These are phyloP conservation scores for Colletotrichum lentis DNA, from an alignment of 2,329 filamentous ascomycete genomes.

Conservation along the genomic window DNA sequence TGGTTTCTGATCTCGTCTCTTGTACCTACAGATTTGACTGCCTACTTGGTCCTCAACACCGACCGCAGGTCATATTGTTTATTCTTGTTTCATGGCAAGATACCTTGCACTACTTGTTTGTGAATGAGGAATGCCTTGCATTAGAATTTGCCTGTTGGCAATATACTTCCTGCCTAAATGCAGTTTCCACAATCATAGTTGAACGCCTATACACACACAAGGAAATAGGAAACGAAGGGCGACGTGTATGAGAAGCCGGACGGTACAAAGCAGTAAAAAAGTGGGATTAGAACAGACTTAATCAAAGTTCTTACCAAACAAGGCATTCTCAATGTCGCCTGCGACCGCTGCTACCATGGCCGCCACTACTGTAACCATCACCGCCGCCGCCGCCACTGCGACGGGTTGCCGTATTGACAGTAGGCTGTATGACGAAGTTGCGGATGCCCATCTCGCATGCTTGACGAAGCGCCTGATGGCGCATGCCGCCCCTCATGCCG, in stretches of 20 bases:
- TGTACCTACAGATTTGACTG: neutral
- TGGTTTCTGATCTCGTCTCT: neutral
- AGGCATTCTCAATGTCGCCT: constrained; percentile 8
- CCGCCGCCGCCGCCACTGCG: constrained; percentile 1
- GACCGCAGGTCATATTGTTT: too few species aligned
- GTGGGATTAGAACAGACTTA: neutral
- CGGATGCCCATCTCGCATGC: constrained; percentile 36
- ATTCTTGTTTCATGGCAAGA: too few species aligned
- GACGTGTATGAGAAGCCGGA: too few species aligned
- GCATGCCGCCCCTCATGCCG: constrained; percentile 37
- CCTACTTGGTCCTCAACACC: neutral
- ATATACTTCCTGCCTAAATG: too few species aligned
- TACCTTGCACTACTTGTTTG: too few species aligned
- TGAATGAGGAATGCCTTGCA: too few species aligned
- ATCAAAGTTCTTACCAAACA: neutral
- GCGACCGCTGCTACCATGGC: constrained; percentile 5
- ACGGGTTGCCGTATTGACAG: constrained; percentile 26
- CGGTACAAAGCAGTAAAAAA: neutral
- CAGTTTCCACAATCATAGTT: too few species aligned
- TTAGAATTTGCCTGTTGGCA: too few species aligned
- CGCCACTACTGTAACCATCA: neutral
- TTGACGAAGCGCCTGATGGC: constrained; percentile 38
- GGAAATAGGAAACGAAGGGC: too few species aligned
- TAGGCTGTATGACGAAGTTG: constrained; percentile 32
- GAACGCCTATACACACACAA: too few species aligned